Evolutionary conservation across 352 stramenopile genomes (phyloP).

Genomic region (Phytophthora boehmeriae): DNA sequence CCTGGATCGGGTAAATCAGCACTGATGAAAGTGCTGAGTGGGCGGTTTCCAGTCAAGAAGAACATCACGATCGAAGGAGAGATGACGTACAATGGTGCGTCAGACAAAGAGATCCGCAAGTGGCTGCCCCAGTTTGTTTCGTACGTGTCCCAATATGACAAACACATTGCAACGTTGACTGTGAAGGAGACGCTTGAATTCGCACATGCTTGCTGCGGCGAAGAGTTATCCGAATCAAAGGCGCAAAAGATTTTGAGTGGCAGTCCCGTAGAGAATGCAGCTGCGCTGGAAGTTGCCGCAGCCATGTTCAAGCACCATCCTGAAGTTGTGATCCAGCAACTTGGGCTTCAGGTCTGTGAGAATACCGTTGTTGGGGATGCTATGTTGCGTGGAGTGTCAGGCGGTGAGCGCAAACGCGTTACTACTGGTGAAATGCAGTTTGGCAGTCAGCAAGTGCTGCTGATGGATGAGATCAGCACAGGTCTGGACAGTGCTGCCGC

Average conservation of each 20-base stretch:
- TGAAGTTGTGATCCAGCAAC: conserved; percentile 44
- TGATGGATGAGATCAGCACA: conserved; percentile 93
- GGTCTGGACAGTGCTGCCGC: conserved; percentile 92
- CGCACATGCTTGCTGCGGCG: conserved; percentile 32
- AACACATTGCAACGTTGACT: conserved; percentile 48
- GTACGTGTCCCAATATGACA: conserved; percentile 47
- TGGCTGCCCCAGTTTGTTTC: conserved; percentile 43
- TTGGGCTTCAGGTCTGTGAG: conserved; percentile 44
- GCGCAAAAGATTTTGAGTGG: conserved; percentile 24
- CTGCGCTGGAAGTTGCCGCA: conserved; percentile 21
- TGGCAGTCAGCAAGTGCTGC: conserved; percentile 62
- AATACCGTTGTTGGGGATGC: conserved; percentile 61
- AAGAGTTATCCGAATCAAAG: conserved; percentile 18
- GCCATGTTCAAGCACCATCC: conserved; percentile 41
- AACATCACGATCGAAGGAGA: conserved; percentile 38
- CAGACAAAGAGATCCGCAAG: conserved; percentile 24
- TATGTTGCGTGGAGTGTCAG: conserved; percentile 63
- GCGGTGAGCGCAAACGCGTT: conserved; percentile 83
- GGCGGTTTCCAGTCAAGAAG: conserved; percentile 36
- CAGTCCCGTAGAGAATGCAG: conserved; percentile 38
- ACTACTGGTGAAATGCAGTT: conserved; percentile 74
- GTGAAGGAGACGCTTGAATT: conserved; percentile 37
- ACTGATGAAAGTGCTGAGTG: conserved; percentile 48
- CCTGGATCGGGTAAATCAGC: too few species aligned
- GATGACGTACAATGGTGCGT: conserved; percentile 40